These are phyloP conservation scores for Diversispora epigaea DNA, from an alignment of 192 early-diverging fungal genomes.

Conservation along the genomic window DNA sequence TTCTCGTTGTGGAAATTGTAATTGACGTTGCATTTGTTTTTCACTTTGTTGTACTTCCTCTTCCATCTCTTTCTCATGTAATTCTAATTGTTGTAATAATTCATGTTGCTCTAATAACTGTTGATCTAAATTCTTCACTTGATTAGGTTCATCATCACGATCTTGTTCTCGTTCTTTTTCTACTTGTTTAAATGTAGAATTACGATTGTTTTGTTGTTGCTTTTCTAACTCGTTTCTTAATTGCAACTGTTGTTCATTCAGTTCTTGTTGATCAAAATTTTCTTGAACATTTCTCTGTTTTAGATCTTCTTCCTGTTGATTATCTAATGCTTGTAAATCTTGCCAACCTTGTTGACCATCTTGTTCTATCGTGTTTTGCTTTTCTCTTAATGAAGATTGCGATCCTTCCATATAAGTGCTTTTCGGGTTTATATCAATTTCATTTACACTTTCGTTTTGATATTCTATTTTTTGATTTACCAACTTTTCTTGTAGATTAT, in stretches of 20 bases:
- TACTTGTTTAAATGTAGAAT: not conserved
- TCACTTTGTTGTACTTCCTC: not conserved
- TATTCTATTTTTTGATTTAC: too few species aligned
- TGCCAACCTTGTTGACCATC: not conserved
- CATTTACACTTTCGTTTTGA: constrained; percentile 1
- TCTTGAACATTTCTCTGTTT: not conserved
- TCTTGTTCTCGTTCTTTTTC: not conserved
- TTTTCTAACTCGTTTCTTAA: not conserved
- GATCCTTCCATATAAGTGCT: constrained; percentile 1
- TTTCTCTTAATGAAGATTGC: not conserved
- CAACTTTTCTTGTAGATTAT: too few species aligned
- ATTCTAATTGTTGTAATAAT: not conserved
- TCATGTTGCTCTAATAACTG: not conserved
- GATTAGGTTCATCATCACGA: not conserved
- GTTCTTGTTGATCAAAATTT: constrained; percentile 11
- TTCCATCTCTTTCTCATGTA: not conserved
- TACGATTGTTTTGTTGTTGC: not conserved
- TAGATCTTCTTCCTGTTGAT: not conserved
- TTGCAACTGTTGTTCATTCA: not conserved
- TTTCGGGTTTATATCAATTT: not conserved
- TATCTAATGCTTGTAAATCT: not conserved
- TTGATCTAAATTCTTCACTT: not conserved
- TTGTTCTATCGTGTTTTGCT: not conserved
- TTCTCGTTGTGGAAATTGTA: constrained; percentile 9
- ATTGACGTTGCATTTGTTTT: not conserved